Evolutionary conservation across 495 filamentous ascomycete genomes (phyloP), one percentile per base, ranked within the genome.

Genomic region (Aspergillus avenaceus): DNA sequence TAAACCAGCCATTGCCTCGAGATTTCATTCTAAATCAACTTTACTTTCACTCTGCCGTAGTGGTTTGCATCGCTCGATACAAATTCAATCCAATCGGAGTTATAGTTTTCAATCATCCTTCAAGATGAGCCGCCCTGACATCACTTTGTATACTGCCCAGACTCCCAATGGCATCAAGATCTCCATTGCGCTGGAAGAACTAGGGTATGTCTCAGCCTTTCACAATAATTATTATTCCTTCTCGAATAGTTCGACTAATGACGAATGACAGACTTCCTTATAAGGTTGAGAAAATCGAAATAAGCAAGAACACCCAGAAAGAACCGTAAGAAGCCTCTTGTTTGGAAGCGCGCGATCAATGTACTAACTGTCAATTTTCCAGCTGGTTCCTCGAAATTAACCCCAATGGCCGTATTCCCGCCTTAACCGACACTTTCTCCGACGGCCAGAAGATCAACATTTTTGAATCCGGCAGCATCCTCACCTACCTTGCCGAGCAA

Each of bases 351-450:
- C 7, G 36, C 9, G 3, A 29, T 19, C 12, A 19, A 9, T 1
- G 41, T 12, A 6, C 4, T 27, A 49, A 47, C 27, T 9, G 2
- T 13, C 42, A 1, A 23, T 12, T n/a, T n/a, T n/a, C n/a, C 34
- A 74, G 71, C 47, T 95, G 88, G 88, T 97, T 92, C 73, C 78
- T 95, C 32, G 83, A 82, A 29, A 93, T 97, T 67, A 96, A 96
- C 70, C 91, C 91, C 45, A 96, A 97, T 62, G 91, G 91, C 56
- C 88, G 92, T 49, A 95, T 96, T 58, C 91, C 91, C n/a, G 91
- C 91, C 13, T 57, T 97, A 21, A 91, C 87, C 21, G 92, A 96
- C 64, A 82, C 78, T 9, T 82, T 85, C 59, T 57, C 55, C 1
- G 86, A 93, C 62, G 89, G 90, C 48, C 74, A 86, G 56, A 69